Evolutionary conservation across 768 basidiomycete species (phyloP), one percentile per base, ranked within the genome.

Genomic region (Termitomyces sp.): DNA sequence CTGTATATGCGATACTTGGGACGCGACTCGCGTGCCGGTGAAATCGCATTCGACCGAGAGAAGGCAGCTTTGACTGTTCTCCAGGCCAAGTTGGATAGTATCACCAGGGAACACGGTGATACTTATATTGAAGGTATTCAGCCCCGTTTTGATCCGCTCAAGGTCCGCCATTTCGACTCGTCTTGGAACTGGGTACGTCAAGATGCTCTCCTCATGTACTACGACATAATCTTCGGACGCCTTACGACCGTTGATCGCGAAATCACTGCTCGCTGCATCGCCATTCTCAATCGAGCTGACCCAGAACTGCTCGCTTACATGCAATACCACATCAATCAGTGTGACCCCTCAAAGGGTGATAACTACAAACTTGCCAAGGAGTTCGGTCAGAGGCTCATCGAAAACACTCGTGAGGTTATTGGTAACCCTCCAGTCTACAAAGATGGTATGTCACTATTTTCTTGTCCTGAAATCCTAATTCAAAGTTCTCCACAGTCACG

Each of bases 151-250:
- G 93, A 96, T 68, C 88, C 92, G 2, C 80, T 98, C 67, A 98
- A 99, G 75, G 97, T 95, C 13, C 91, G 97, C 48, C 95, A 89
- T 70, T 98, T 99, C 79, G 95, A 98, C 70, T 98, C 96, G 2
- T 94, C 91, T 6, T 99, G 96, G 97, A 99, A 99, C 70, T 99
- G 97, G 97, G 96, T 90, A 47, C 88, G 96, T 60, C 97, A 99
- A 76, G 95, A 97, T 61, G 93, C 95, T 16, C 79, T 98, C 30
- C 78, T 93, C 60, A 95, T 99, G 93, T 98, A 88, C 77, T 98
- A 95, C 74, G 96, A 98, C 72, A 97, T 99, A 75, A 94, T 99
- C 66, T 94, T 95, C 65, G 97, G 97, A 50, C 87, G 89, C 47
- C 84, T 97, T 57, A 95, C 89, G 24, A 94, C 93, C 18, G 91